Evolutionary conservation across 495 filamentous ascomycete genomes (phyloP).

Genomic region (Aspergillus sparsus): DNA sequence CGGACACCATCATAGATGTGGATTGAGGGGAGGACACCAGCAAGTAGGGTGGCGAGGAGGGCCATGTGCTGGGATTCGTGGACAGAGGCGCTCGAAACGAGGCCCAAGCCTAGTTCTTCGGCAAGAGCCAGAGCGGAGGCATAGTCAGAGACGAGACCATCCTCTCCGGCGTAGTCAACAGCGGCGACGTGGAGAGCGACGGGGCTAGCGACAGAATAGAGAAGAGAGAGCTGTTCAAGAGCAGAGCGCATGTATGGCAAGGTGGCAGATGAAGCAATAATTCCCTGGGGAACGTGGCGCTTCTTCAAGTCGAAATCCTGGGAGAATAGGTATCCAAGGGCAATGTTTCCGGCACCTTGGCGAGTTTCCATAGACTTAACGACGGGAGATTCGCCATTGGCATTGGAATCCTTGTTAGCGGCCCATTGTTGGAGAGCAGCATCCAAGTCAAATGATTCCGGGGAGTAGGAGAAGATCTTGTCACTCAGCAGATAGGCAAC

Average conservation of each 20-base stretch:
- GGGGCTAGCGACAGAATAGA: constrained; percentile 87
- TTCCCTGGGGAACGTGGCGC: constrained; percentile 84
- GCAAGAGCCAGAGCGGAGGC: constrained; percentile 73
- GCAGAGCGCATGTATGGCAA: constrained; percentile 78
- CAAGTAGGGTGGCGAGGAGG: constrained; percentile 80
- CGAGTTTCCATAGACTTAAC: constrained; percentile 83
- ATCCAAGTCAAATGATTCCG: constrained; percentile 88
- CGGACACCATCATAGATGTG: constrained; percentile 92
- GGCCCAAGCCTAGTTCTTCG: constrained; percentile 87
- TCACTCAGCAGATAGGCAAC: constrained; percentile 91
- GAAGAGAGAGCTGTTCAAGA: constrained; percentile 83
- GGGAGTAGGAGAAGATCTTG: constrained; percentile 95
- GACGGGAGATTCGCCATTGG: constrained; percentile 74
- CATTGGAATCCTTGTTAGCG: constrained; percentile 64
- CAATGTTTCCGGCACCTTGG: constrained; percentile 85
- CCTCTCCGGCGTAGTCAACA: constrained; percentile 74
- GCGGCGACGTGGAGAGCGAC: constrained; percentile 95
- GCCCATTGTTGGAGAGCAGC: constrained; percentile 77
- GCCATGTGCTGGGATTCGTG: constrained; percentile 97
- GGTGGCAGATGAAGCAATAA: constrained; percentile 81
- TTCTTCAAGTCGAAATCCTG: constrained; percentile 91
- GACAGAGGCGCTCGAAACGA: constrained; percentile 80
- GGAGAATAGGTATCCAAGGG: constrained; percentile 95
- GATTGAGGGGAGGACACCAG: constrained; percentile 76
- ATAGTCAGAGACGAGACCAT: constrained; percentile 85